Evolutionary conservation across 805 yeast genomes (phyloP), one percentile per base, ranked within the genome.

Genomic region (Lipomyces lipofer): DNA sequence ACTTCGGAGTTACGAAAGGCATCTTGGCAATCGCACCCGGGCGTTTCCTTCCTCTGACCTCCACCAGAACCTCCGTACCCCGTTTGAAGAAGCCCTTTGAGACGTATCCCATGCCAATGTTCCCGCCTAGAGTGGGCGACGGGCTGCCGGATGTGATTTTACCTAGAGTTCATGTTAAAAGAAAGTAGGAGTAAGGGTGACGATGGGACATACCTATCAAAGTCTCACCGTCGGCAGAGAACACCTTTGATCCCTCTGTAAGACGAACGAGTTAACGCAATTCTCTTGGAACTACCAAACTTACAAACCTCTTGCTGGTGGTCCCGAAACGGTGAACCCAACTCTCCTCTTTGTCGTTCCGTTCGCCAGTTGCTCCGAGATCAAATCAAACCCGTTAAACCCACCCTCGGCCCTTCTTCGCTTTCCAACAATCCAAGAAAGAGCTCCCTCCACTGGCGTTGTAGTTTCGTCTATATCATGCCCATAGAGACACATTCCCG

Each of bases 401-500:
- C 71, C 71, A 75, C 74, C 45, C 62, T 65, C 69, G 12, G 69
- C 66, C 67, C 97, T 80, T 70, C 97, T 83, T 13, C 81, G 67
- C 74, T 90, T 89, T 35, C 95, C 87, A 43, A 94, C 78, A 47
- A 90, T 80, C 99, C 99, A 94, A 47, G 90, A 78, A 62, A 94
- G 78, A 0, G 94, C 82, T 0, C 94, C 95, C 64, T 90, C 95
- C 3, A 92, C 82, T 9, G 99, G 99, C 1, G 96, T 85, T 28
- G 80, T 82, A 10, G 73, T 70, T 63, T 89, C 96, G 58, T 79
- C 80, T 65, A 94, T 77, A 71, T 94, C 99, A 69, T 90, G 86
- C 1, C 99, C 99, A 66, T 94, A 94, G 51, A 94, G 77, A 72
- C 99, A 94, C 97, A 94, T 88, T 29, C 99, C 99, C 3, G 99